Evolutionary conservation across 768 basidiomycete species (phyloP).

Genomic region (Auricularia auricula-judae): DNA sequence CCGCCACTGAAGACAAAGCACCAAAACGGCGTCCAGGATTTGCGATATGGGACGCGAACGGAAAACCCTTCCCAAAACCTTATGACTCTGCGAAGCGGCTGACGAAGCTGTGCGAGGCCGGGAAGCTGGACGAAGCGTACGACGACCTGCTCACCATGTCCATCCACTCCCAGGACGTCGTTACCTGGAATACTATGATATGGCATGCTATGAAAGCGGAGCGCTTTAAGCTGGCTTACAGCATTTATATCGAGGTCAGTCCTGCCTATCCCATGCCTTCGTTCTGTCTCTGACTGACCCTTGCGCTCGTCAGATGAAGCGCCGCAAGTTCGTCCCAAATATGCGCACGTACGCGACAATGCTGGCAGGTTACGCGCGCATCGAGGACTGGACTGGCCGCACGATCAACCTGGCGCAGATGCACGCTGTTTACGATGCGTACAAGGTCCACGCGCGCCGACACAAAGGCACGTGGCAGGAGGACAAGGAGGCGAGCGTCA

Average conservation of each 20-base stretch:
- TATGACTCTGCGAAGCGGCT: slow-evolving; percentile 10
- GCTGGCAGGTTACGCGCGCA: slow-evolving; percentile 49
- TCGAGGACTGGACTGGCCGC: slow-evolving; percentile 48
- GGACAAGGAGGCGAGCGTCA: slow-evolving; percentile 35
- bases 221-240: slow-evolving; percentile 47
- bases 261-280: slow-evolving; percentile 2
- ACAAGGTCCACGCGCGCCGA: slow-evolving; percentile 37
- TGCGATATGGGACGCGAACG: too few relatives aligned
- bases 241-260: slow-evolving; percentile 60
- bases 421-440: slow-evolving; percentile 49
- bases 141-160: slow-evolving; percentile 58
- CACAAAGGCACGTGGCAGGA: slow-evolving; percentile 36
- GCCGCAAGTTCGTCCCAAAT: slow-evolving; percentile 64
- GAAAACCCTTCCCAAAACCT: background rate
- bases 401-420: slow-evolving; percentile 41
- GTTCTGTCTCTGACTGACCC: slow-evolving; percentile 4
- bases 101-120: slow-evolving; percentile 36
- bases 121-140: slow-evolving; percentile 52
- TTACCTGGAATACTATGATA: slow-evolving; percentile 74
- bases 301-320: slow-evolving; percentile 55
- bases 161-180: slow-evolving; percentile 59
- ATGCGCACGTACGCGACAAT: slow-evolving; percentile 58
- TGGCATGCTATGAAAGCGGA: slow-evolving; percentile 47
- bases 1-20: background rate
- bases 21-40: too few relatives aligned